phyloP scores from a whole-genome alignment of 2,329 filamentous ascomycete species.

The Xylariaceae sp. region DNA sequence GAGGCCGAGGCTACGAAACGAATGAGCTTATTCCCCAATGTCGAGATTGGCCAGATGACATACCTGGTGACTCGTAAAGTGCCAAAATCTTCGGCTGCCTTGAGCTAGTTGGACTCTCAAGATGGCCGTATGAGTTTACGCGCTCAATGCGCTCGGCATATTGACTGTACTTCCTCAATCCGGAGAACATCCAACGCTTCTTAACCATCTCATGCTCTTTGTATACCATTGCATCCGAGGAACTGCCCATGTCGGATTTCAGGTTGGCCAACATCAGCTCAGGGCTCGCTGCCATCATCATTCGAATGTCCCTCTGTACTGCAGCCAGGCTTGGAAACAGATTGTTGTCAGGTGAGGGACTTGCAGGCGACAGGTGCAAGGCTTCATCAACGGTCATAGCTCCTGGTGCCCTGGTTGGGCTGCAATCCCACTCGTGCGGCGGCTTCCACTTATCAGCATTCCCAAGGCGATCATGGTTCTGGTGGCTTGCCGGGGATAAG shows the following conservation, averaged over 20 bases:
- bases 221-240: conserved; percentile 44
- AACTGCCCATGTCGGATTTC: conserved; percentile 45
- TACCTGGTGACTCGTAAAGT: conserved; percentile 51
- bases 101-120: conserved; percentile 15
- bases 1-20: conserved; percentile 43
- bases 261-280: conserved; percentile 52
- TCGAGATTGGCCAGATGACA: conserved; percentile 13
- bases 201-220: conserved; percentile 51
- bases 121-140: neutral
- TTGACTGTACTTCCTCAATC: conserved; percentile 44
- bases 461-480: conserved; percentile 26
- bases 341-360: conserved; percentile 19
- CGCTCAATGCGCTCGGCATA: conserved; percentile 26
- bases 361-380: conserved; percentile 17
- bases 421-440: conserved; percentile 41
- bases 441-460: conserved; percentile 44
- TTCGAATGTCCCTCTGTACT: conserved; percentile 50
- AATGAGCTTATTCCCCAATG: conserved; percentile 27
- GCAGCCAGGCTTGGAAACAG: conserved; percentile 32
- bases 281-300: conserved; percentile 51
- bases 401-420: conserved; percentile 23
- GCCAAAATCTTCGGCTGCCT: conserved; percentile 39
- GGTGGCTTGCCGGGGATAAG: conserved; percentile 24
- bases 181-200: conserved; percentile 60
- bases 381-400: conserved; percentile 19